phyloP scores from a whole-genome alignment of 2,329 filamentous ascomycete genomes.

The Xylariaceae sp. region DNA sequence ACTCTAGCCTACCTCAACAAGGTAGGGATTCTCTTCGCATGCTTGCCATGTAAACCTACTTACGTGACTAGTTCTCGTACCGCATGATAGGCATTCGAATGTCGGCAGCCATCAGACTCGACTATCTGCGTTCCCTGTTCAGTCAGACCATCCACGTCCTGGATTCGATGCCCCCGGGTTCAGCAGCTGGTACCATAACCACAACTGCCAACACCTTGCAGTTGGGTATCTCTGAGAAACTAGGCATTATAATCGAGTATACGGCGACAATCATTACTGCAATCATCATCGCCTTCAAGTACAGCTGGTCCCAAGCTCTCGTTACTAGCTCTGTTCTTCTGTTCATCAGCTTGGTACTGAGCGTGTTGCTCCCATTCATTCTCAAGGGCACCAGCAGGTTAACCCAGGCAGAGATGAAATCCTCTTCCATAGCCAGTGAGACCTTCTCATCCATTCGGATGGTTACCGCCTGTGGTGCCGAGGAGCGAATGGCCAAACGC shows the following conservation, averaged over 20 bases:
- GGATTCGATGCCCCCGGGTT: constrained; percentile 68
- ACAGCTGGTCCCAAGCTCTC: constrained; percentile 65
- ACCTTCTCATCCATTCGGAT: constrained; percentile 66
- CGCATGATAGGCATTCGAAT: constrained; percentile 68
- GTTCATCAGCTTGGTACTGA: constrained; percentile 59
- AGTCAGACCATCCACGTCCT: constrained; percentile 71
- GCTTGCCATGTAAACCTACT: constrained; percentile 18
- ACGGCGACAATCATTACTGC: constrained; percentile 58
- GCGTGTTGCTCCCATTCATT: constrained; percentile 60
- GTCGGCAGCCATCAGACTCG: constrained; percentile 66
- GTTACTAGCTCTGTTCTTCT: constrained; percentile 64
- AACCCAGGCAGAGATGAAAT: constrained; percentile 61
- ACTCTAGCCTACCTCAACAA: constrained; percentile 67
- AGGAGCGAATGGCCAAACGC: constrained; percentile 58
- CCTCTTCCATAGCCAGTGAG: constrained; percentile 67
- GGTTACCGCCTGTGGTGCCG: constrained; percentile 68
- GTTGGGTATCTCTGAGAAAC: constrained; percentile 68
- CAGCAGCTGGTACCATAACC: constrained; percentile 69
- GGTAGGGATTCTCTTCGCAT: constrained; percentile 39
- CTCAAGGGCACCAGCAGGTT: constrained; percentile 57
- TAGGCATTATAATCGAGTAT: constrained; percentile 65
- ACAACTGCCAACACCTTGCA: constrained; percentile 69
- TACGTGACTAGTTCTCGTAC: constrained; percentile 56
- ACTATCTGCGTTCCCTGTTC: constrained; percentile 70
- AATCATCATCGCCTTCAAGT: constrained; percentile 61